A percentile compares a stretch with the other conserved stretches of the same genome.
These are phyloP conservation scores for Globisporangium recalcitrans DNA, from an alignment of 352 stramenopile species.

Conservation along the genomic window DNA sequence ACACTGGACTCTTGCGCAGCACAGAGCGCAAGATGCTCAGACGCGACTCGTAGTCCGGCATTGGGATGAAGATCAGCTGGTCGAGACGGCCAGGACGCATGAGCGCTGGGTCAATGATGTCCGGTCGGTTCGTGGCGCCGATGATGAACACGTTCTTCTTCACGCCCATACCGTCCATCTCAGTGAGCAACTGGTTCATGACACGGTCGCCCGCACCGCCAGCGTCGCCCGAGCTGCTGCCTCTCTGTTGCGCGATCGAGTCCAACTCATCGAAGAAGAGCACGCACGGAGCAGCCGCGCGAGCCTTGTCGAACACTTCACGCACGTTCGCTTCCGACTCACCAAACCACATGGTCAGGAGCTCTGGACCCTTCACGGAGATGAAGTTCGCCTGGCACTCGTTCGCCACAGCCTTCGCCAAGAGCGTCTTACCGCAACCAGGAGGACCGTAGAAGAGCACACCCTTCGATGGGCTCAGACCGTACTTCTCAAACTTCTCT, in stretches of 20 bases:
- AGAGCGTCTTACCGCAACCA: slow-evolving; percentile 99
- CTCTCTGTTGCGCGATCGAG: slow-evolving; percentile 97
- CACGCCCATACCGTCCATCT: slow-evolving; percentile 98
- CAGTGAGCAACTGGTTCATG: slow-evolving; percentile 99
- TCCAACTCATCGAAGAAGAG: slow-evolving; percentile 99
- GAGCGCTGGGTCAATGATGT: slow-evolving; percentile 97
- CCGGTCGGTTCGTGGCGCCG: slow-evolving; percentile 92
- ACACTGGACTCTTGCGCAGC: slow-evolving; percentile 96
- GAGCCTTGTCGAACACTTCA: slow-evolving; percentile 99
- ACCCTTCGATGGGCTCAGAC: slow-evolving; percentile 91
- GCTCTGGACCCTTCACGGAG: slow-evolving; percentile 98
- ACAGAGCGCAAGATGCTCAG: slow-evolving; percentile 95
- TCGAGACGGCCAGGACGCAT: slow-evolving; percentile 95
- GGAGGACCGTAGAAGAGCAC: slow-evolving; percentile 99
- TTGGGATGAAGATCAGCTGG: slow-evolving; percentile 95
- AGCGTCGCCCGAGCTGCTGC: slow-evolving; percentile 92
- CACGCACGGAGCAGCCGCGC: slow-evolving; percentile 95
- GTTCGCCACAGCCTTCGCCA: slow-evolving; percentile 99
- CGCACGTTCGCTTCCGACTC: slow-evolving; percentile 98
- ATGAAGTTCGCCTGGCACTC: slow-evolving; percentile 99
- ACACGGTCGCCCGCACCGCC: slow-evolving; percentile 98
- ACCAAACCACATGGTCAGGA: slow-evolving; percentile 99
- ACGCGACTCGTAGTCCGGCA: slow-evolving; percentile 96
- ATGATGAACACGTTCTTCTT: slow-evolving; percentile 99
- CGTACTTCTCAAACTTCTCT: slow-evolving; percentile 99